These are phyloP conservation scores for Arthrinium phaeospermum DNA, from an alignment of 2,329 filamentous ascomycete species.

Conservation along the genomic window DNA sequence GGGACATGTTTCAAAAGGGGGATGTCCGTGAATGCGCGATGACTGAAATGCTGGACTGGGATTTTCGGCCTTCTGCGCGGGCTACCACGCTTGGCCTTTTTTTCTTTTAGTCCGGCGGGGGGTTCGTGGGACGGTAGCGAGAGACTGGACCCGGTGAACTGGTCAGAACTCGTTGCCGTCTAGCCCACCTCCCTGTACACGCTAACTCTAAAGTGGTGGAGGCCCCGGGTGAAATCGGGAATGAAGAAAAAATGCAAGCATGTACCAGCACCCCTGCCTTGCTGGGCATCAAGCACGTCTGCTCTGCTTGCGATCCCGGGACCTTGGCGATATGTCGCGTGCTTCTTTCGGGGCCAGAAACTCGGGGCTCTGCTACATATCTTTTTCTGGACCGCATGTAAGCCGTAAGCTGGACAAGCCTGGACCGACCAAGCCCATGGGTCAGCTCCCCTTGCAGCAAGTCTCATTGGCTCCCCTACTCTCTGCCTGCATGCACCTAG, in stretches of 20 bases:
- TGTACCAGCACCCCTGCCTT: not conserved
- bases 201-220: constrained; percentile 15
- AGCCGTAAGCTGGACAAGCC: not conserved
- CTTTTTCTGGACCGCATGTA: not conserved
- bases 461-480: not conserved
- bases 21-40: not conserved
- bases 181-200: constrained; percentile 4
- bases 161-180: constrained; percentile 15
- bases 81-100: not conserved
- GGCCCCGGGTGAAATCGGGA: constrained; percentile 12
- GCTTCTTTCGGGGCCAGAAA: not conserved
- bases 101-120: not conserved
- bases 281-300: constrained; percentile 11
- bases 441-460: constrained; percentile 13
- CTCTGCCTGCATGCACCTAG: not conserved
- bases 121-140: not conserved
- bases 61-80: not conserved
- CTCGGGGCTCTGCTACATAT: constrained; percentile 11
- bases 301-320: constrained; percentile 1
- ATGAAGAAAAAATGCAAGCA: not conserved
- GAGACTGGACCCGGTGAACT: constrained; percentile 15
- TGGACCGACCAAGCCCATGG: not conserved
- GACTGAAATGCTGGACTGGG: not conserved
- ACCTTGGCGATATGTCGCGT: constrained; percentile 13
- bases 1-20: constrained; percentile 8